Conservation (phyloP, 2,329 filamentous ascomycete species). For the Byssoonygena ceratinophila region DNA sequence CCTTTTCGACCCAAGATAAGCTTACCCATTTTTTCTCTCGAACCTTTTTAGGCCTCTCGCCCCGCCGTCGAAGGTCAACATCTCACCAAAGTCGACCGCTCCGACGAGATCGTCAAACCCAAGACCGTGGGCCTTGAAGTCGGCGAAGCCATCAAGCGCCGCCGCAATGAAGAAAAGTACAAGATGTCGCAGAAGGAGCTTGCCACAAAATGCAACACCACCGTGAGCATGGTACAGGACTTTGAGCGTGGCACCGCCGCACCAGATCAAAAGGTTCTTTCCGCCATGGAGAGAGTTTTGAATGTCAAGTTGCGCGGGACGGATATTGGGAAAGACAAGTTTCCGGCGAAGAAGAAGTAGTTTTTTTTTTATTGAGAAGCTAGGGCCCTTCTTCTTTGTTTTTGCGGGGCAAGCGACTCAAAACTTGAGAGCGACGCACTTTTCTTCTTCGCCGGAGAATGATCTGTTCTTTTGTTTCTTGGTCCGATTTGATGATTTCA, state of each 20-base stretch:
- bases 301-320: constrained; percentile 77
- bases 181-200: constrained; percentile 91
- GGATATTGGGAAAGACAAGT: constrained; percentile 76
- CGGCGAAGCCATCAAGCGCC: constrained; percentile 68
- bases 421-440: too few species aligned
- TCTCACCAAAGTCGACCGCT: constrained; percentile 93
- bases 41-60: constrained; percentile 23
- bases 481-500: neutral
- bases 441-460: constrained; percentile 9
- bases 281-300: constrained; percentile 68
- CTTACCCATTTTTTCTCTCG: too few species aligned
- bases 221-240: constrained; percentile 64
- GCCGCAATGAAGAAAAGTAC: constrained; percentile 70
- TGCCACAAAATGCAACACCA: constrained; percentile 83
- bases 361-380: neutral
- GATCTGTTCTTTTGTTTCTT: neutral
- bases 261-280: constrained; percentile 75
- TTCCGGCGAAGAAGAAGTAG: constrained; percentile 58
- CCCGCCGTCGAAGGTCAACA: constrained; percentile 71
- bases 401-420: too few species aligned
- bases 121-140: constrained; percentile 77
- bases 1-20: too few species aligned
- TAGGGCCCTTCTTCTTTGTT: too few species aligned
- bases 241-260: constrained; percentile 71
- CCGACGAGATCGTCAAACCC: constrained; percentile 94